Evolutionary conservation across 805 yeast genomes (phyloP).

Genomic region (Metschnikowia noctiluminum): DNA sequence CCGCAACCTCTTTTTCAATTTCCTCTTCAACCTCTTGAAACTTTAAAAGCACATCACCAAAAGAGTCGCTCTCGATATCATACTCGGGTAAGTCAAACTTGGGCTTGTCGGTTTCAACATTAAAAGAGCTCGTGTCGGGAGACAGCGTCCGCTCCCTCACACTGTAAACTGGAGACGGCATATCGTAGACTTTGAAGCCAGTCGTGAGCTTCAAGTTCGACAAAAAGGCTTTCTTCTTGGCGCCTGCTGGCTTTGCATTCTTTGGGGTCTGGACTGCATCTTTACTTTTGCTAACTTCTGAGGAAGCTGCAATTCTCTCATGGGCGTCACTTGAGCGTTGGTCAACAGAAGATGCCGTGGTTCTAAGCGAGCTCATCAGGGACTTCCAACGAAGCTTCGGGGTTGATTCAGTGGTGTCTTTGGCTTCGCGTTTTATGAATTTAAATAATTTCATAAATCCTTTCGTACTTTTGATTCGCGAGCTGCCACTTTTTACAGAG

Average conservation of each 20-base stretch:
- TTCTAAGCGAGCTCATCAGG: conserved; percentile 2
- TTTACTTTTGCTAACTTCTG: too few species aligned
- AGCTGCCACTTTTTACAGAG: background rate
- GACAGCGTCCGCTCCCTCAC: conserved; percentile 6
- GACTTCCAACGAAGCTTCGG: conserved; percentile 5
- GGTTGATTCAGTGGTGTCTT: background rate
- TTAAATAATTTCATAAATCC: conserved; percentile 9
- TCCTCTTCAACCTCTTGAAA: conserved; percentile 19
- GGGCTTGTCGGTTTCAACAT: background rate
- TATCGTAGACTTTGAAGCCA: conserved; percentile 6
- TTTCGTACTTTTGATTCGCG: background rate
- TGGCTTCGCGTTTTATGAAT: conserved; percentile 9
- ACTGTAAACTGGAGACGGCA: conserved; percentile 13
- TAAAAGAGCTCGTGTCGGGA: background rate
- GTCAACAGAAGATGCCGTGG: background rate
- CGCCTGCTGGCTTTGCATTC: background rate
- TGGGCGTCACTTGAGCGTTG: background rate
- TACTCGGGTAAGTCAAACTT: conserved; percentile 15
- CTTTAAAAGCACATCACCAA: conserved; percentile 15
- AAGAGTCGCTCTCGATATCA: conserved; percentile 14
- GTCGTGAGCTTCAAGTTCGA: conserved; percentile 11
- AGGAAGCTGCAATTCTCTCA: too few species aligned
- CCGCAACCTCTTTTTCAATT: conserved; percentile 14
- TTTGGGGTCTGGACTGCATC: too few species aligned
- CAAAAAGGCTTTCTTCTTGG: conserved; percentile 6